Base-by-base conservation (phyloP, 805 yeast genomes). In the Candida maesae region DNA sequence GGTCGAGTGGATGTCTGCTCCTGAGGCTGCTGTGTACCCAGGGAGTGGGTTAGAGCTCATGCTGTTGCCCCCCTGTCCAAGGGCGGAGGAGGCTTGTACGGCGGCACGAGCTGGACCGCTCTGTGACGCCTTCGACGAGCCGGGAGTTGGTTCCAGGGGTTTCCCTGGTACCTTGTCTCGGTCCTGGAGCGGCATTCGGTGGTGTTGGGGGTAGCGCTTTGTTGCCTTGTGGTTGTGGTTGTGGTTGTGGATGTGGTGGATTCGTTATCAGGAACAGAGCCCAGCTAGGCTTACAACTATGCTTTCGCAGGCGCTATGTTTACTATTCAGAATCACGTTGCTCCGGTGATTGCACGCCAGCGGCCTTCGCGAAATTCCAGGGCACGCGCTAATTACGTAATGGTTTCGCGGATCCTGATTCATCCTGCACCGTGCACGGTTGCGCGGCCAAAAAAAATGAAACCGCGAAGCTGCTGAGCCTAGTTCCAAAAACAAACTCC, bases 1-100 rank as follows among this genome's bases (percentile, higher is more conserved):
- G 20, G 18, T 35, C 20, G 50, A 46, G 24, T 49, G 44, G 29
- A 45, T 28, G 33, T 51, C 48, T 10, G 29, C 24, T 5, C 40
- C 48, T n/a, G 42, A 29, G 24, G 39, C 14, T 4, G 35, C 19
- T 1, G 35, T 34, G 15, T 26, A 33, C 4, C 16, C 16, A 5
- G 14, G 26, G 13, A 20, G 11, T 15, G 31, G 18, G 13, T 28
- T 28, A 6, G 31, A 28, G 29, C 31, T 10, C 25, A 20, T 17
- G 35, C 30, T 36, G 35, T 30, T 38, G 32, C n/a, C 31, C 8
- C 11, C 31, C 17, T 15, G 31, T 18, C 28, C 20, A 3, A 19
- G 13, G 35, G 20, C 28, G 35, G 35, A 33, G 10, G 28, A 18
- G 28, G 28, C n/a, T 8, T 9, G 28, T 6, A 25, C n/a, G 24